Evolutionary conservation across 768 basidiomycete genomes (phyloP).

Genomic region (Tephrocybe sp.): DNA sequence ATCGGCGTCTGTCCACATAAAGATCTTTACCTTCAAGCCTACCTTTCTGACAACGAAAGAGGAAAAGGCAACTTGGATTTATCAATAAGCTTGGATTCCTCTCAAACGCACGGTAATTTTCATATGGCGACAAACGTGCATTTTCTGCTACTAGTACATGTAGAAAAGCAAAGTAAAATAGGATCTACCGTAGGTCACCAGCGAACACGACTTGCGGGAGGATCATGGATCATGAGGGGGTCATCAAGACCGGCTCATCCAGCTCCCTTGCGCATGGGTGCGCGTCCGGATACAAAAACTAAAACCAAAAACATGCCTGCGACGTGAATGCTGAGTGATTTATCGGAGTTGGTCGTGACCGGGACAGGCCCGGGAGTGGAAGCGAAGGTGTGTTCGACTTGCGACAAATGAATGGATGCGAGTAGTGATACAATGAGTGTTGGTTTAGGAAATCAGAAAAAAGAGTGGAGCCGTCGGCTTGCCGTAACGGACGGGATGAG

Average conservation of each 20-base stretch:
- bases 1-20: neutral
- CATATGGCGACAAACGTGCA: neutral
- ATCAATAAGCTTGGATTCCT: too few species aligned
- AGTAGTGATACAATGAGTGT: conserved; percentile 15
- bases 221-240: conserved; percentile 8
- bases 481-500: conserved; percentile 5
- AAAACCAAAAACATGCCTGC: conserved; percentile 11
- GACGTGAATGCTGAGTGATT: conserved; percentile 17
- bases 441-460: conserved; percentile 11
- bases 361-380: conserved; percentile 1
- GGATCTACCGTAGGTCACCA: conserved; percentile 11
- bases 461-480: conserved; percentile 12
- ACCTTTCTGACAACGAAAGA: too few species aligned
- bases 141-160: neutral
- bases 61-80: too few species aligned
- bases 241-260: conserved; percentile 12
- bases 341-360: conserved; percentile 11
- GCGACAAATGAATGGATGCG: conserved; percentile 3
- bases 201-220: conserved; percentile 12
- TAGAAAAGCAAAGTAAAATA: neutral
- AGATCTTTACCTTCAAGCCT: too few species aligned
- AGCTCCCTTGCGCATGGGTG: conserved; percentile 4
- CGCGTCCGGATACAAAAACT: conserved; percentile 2
- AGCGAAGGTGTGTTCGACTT: neutral
- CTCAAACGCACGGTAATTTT: too few species aligned